Evolutionary conservation across 2,329 filamentous ascomycete genomes (phyloP).

Genomic region (Xylariaceae sp.): DNA sequence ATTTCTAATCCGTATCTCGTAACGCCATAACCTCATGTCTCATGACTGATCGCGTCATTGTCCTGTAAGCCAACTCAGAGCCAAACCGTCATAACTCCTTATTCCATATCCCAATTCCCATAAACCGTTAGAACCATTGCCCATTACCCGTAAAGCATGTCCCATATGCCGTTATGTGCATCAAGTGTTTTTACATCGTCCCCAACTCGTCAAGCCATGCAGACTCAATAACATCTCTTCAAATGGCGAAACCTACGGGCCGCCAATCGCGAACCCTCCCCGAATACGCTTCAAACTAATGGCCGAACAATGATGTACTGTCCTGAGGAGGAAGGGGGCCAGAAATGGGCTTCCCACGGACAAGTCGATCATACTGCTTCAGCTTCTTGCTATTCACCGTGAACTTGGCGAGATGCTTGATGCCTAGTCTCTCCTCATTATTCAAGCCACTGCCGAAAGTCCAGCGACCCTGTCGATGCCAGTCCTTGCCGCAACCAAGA

Average conservation of each 20-base stretch:
- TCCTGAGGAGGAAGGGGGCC: conserved; percentile 16
- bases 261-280: no score
- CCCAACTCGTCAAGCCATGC: background rate
- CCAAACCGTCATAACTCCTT: background rate
- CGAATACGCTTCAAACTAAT: background rate
- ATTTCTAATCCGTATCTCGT: background rate
- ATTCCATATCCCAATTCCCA: background rate
- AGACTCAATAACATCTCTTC: background rate
- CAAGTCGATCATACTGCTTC: conserved; percentile 20
- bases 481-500: conserved; percentile 52
- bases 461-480: conserved; percentile 49
- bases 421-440: conserved; percentile 27
- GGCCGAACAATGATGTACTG: conserved; percentile 21
- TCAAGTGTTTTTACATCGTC: background rate
- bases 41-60: background rate
- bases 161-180: background rate
- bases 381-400: conserved; percentile 25
- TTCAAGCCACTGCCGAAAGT: conserved; percentile 42
- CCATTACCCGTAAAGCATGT: background rate
- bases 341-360: conserved; percentile 23
- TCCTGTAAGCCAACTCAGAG: no score
- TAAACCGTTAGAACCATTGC: background rate
- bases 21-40: background rate
- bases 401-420: conserved; percentile 28
- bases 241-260: no score